Conservation (phyloP, 768 basidiomycete genomes). For the Cubamyces sp. region DNA sequence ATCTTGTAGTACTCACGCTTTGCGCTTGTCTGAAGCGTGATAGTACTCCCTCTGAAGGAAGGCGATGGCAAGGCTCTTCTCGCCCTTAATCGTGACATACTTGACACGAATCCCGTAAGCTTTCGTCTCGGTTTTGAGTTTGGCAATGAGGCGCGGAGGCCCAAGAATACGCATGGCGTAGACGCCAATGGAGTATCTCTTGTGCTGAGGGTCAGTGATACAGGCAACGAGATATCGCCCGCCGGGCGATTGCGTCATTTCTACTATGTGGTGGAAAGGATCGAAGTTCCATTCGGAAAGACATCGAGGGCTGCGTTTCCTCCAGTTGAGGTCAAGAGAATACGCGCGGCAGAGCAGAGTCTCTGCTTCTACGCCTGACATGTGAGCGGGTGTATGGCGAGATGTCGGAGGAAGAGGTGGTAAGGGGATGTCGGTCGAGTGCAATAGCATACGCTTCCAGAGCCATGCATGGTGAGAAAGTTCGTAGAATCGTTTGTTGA, state of each 20-base stretch:
- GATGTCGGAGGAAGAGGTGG: constrained; percentile 65
- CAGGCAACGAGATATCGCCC: constrained; percentile 72
- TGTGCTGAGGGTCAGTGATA: constrained; percentile 44
- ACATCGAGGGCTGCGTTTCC: constrained; percentile 42
- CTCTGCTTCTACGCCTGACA: constrained; percentile 50
- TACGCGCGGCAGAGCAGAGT: constrained; percentile 62
- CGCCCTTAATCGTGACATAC: constrained; percentile 52
- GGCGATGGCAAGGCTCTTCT: constrained; percentile 54
- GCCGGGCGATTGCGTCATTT: constrained; percentile 66
- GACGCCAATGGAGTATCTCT: constrained; percentile 54
- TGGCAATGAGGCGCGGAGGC: constrained; percentile 46
- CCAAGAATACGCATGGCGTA: constrained; percentile 58
- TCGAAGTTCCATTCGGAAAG: constrained; percentile 33
- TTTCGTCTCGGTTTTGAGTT: constrained; percentile 51
- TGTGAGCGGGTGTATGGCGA: constrained; percentile 41
- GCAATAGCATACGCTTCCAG: constrained; percentile 64
- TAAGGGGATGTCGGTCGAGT: constrained; percentile 55
- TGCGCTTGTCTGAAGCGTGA: constrained; percentile 9
- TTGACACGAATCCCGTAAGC: constrained; percentile 63
- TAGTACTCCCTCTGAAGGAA: constrained; percentile 47
- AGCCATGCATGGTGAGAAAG: constrained; percentile 70
- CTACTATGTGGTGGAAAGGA: constrained; percentile 43
- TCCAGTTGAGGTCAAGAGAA: constrained; percentile 65
- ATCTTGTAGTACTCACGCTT: background rate
- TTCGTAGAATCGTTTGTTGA: constrained; percentile 59